Conservation (phyloP, 2,329 filamentous ascomycete genomes). For the Dothidotthia symphoricarpi region DNA sequence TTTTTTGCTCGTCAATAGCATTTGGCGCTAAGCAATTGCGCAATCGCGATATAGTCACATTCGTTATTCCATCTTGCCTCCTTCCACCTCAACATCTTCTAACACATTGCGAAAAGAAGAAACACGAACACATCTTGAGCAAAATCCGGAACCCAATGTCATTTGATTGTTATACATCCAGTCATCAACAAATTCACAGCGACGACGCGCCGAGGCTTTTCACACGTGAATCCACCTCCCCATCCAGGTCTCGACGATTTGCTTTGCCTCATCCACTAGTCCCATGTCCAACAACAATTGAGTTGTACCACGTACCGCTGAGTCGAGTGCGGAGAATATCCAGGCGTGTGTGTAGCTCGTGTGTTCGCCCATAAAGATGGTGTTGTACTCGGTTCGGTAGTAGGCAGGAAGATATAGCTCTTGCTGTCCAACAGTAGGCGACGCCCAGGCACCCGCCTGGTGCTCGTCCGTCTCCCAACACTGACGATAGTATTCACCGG, state of each 20-base stretch:
- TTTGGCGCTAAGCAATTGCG: no score
- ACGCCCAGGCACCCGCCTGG: constrained; percentile 62
- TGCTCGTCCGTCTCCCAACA: constrained; percentile 66
- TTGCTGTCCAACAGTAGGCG: constrained; percentile 63
- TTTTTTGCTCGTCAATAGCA: no score
- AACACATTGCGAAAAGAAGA: no score
- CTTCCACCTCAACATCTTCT: no score
- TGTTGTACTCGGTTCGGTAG: constrained; percentile 66
- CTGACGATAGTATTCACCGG: constrained; percentile 62
- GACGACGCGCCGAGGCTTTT: not conserved
- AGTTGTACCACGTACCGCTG: constrained; percentile 62
- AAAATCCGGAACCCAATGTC: no score
- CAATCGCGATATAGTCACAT: no score
- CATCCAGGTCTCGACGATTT: constrained; percentile 65
- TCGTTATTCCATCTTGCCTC: no score
- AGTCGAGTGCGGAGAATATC: constrained; percentile 67
- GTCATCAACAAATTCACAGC: no score
- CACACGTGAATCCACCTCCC: constrained; percentile 58
- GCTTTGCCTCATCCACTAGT: constrained; percentile 68
- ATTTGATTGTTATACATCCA: no score
- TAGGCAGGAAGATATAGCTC: constrained; percentile 70
- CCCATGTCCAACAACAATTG: constrained; percentile 65
- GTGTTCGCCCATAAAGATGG: constrained; percentile 67
- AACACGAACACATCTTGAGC: no score
- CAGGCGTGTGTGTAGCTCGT: constrained; percentile 71